Evolutionary conservation across 1,284 basidiomycete genomes (phyloP).

Genomic region (Ganoderma meredithae): DNA sequence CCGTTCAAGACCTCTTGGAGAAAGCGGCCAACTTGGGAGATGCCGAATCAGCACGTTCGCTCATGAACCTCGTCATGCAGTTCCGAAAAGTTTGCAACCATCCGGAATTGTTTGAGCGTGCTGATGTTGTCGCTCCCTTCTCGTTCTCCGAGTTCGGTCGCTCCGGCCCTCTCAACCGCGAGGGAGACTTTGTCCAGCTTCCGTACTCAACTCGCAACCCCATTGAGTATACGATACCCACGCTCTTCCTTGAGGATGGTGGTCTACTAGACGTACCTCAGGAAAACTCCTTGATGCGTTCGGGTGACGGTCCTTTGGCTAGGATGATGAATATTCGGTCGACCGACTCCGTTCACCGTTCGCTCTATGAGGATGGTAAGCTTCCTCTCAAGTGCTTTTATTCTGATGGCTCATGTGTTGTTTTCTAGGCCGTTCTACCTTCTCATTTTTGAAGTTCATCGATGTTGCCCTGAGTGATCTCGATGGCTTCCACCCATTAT

Average conservation of each 20-base stretch:
- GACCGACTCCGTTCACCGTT: slow-evolving; percentile 79
- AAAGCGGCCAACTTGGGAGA: slow-evolving; percentile 92
- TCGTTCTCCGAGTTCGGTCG: slow-evolving; percentile 88
- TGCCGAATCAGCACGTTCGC: slow-evolving; percentile 87
- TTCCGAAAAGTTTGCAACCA: slow-evolving; percentile 99
- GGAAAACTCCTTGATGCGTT: slow-evolving; percentile 60
- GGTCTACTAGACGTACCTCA: slow-evolving; percentile 77
- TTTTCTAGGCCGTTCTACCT: slow-evolving; percentile 50
- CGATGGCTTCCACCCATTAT: slow-evolving; percentile 63
- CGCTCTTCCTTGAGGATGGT: slow-evolving; percentile 82
- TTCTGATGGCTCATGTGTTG: slow-evolving; percentile 4
- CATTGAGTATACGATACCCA: slow-evolving; percentile 83
- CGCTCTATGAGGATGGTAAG: slow-evolving; percentile 72
- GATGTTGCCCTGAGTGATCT: slow-evolving; percentile 70
- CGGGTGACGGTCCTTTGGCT: slow-evolving; percentile 68
- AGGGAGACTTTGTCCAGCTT: slow-evolving; percentile 85
- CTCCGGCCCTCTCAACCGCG: slow-evolving; percentile 83
- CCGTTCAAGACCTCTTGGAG: slow-evolving; percentile 93
- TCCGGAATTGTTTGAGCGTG: slow-evolving; percentile 97
- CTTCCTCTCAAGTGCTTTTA: slow-evolving; percentile 9
- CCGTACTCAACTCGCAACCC: slow-evolving; percentile 90
- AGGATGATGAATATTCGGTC: slow-evolving; percentile 94
- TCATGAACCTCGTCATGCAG: slow-evolving; percentile 99
- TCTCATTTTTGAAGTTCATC: slow-evolving; percentile 82
- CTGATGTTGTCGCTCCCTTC: slow-evolving; percentile 94